These are phyloP conservation scores for Eucalyptus victrix DNA, from an alignment of 345 rosid genomes.

Conservation along the genomic window DNA sequence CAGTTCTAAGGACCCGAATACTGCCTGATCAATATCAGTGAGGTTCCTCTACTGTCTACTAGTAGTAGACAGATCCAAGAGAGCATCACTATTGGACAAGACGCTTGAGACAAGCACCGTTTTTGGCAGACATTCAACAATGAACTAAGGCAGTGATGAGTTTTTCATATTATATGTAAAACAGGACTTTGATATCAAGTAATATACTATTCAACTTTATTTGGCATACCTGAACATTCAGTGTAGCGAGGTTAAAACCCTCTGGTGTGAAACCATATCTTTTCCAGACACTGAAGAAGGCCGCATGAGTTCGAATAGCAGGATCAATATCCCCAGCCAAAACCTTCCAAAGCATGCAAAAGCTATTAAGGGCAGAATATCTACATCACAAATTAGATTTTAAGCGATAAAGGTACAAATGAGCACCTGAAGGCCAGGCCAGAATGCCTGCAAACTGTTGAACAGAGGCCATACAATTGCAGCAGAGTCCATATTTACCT, in stretches of 20 bases:
- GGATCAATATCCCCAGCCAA: constrained; percentile 96
- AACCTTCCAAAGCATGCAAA: constrained; percentile 40
- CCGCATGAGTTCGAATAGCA: constrained; percentile 93
- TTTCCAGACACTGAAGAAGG: constrained; percentile 95
- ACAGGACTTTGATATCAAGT: not conserved
- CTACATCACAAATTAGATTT: not conserved
- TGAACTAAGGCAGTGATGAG: not conserved
- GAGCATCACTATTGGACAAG: not conserved
- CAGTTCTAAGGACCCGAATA: not conserved
- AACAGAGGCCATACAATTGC: constrained; percentile 94
- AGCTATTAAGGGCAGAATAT: not conserved
- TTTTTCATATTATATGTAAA: not conserved
- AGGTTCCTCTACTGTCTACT: not conserved
- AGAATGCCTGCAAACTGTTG: constrained; percentile 98
- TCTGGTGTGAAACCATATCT: constrained; percentile 94
- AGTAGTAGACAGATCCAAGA: not conserved
- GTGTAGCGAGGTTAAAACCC: constrained; percentile 92
- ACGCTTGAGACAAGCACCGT: not conserved
- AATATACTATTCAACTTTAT: not conserved
- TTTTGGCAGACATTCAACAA: not conserved
- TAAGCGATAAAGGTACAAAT: not conserved
- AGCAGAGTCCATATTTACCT: constrained; percentile 98
- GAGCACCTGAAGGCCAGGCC: constrained; percentile 99
- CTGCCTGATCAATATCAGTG: not conserved
- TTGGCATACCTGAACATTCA: constrained; percentile 44